Conservation (phyloP, 208 protist species). For the Trypanosoma rangeli region DNA sequence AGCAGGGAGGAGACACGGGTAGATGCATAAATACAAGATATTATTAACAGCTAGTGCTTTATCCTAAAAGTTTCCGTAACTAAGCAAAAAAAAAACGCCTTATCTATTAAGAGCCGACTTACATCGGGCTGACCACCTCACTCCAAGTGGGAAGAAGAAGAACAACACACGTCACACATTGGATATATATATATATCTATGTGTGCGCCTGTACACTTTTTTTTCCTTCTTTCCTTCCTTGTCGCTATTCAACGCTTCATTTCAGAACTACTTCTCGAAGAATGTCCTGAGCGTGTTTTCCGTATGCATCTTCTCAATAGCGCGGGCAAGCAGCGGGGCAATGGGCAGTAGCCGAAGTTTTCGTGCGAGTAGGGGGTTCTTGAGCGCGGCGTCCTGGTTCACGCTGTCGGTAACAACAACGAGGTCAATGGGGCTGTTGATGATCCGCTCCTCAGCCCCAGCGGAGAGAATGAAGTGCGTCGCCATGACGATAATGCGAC, state of each 20-base stretch:
- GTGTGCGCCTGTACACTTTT: not conserved
- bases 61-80: no score
- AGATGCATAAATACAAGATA: no score
- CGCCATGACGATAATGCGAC: conserved; percentile 66
- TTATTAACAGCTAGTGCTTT: no score
- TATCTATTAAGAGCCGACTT: no score
- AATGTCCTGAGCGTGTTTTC: conserved; percentile 76
- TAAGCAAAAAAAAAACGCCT: no score
- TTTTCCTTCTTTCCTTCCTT: conserved; percentile 25
- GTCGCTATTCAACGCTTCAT: not conserved
- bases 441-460: conserved; percentile 54
- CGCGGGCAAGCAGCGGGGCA: conserved; percentile 75
- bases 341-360: conserved; percentile 86
- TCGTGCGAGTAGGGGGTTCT: conserved; percentile 56
- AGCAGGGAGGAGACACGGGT: no score
- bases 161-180: no score
- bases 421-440: conserved; percentile 72
- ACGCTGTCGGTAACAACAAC: conserved; percentile 84
- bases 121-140: no score
- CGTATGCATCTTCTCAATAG: conserved; percentile 87
- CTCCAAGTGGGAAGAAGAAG: no score
- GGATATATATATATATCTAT: no score
- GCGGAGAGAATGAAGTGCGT: conserved; percentile 82
- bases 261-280: conserved; percentile 58
- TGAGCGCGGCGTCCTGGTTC: conserved; percentile 74